Base-by-base conservation (phyloP, 176 grass and related monocot species). In the Dactylis glomerata region DNA sequence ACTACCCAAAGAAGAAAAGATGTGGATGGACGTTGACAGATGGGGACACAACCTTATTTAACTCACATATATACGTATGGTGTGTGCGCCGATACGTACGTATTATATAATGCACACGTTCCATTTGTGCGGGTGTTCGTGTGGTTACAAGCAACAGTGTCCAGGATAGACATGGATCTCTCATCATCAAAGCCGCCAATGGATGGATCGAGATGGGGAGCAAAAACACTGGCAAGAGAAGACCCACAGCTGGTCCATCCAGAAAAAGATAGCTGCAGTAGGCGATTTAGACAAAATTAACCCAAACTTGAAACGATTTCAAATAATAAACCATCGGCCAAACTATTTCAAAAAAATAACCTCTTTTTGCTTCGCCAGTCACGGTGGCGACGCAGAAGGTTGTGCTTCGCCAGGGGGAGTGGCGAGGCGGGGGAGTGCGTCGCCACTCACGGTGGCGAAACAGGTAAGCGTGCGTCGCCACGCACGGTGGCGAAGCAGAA, bases 111-210 rank as follows among this genome's bases (percentile, higher is more conserved):
- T 42, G n/a, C n/a, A 3, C 68, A 45, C 2, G 68, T 45, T 9
- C 2, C 6, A 71, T 44, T 71, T 42, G 38, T 38, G 66, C 34
- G 66, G 41, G 41, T 11, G 11, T 13, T 69, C 37, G 68, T 87
- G 78, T 68, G 86, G 86, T 14, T 57, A 32, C 3, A 27, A 37
- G 31, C 47, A 46, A 72, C 9, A 47, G 14, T 19, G 0, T 0
- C 12, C 15, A 36, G 32, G 86, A 63, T 83, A 88, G 68, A 17
- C 80, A 78, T 70, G 86, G 51, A 83, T 63, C 31, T 38, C n/a
- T 69, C 61, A 12, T 47, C 63, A 38, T 17, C 62, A 59, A 52
- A 42, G 16, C 49, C 13, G 16, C 52, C 41, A 3, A 13, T 59
- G 23, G 23, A 59, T 59, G 1, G 41, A 84, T 14, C 45, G 5